Conservation (phyloP, 176 grass and related monocot genomes). For the Pontederia crassipes region DNA sequence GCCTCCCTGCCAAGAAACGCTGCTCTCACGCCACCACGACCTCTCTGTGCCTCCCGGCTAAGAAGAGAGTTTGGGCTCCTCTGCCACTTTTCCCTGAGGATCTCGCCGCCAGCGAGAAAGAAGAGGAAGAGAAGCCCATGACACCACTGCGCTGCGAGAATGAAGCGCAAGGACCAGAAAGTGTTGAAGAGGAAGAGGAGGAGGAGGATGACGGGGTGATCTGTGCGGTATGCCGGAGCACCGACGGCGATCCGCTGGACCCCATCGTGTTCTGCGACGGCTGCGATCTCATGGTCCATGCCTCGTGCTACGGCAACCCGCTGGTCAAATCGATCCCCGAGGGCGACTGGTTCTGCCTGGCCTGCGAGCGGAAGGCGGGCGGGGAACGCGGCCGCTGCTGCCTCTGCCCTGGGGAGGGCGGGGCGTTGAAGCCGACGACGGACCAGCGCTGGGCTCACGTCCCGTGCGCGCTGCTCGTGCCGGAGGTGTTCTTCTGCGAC, state of each 20-base stretch:
- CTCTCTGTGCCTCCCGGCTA: slow-evolving; percentile 43
- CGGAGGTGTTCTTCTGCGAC: slow-evolving; percentile 87
- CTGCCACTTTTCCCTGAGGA: not conserved
- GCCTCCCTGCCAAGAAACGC: slow-evolving; percentile 31
- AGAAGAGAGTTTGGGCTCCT: slow-evolving; percentile 44
- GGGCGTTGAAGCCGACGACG: slow-evolving; percentile 65
- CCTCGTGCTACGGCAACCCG: slow-evolving; percentile 74
- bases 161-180: not conserved
- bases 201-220: slow-evolving; percentile 59
- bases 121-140: not conserved
- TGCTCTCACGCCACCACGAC: not conserved
- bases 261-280: slow-evolving; percentile 95
- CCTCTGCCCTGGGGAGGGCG: slow-evolving; percentile 56
- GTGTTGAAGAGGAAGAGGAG: slow-evolving; percentile 12
- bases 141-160: slow-evolving; percentile 5
- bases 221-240: slow-evolving; percentile 73
- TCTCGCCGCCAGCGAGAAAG: not conserved
- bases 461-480: slow-evolving; percentile 68
- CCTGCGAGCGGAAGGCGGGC: slow-evolving; percentile 28
- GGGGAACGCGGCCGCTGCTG: slow-evolving; percentile 33
- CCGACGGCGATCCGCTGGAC: slow-evolving; percentile 71
- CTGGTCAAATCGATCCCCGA: slow-evolving; percentile 55
- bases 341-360: slow-evolving; percentile 82
- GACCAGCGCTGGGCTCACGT: slow-evolving; percentile 70
- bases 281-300: slow-evolving; percentile 93